Evolutionary conservation across 352 stramenopile genomes (phyloP).

Genomic region (Phytophthora cactorum): DNA sequence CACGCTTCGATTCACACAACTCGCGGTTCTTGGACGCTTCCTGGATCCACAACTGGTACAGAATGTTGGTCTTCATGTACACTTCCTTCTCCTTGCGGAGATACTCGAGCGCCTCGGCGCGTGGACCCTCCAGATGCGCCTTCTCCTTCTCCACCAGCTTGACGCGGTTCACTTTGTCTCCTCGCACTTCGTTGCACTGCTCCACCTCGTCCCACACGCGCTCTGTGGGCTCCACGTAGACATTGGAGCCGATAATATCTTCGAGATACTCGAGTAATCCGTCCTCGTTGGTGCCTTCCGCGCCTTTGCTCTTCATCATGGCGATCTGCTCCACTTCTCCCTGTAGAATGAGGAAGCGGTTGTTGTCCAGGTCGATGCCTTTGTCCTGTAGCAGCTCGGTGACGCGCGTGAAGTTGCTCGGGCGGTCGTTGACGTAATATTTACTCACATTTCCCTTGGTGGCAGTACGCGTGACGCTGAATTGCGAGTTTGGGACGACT

Average conservation of each 20-base stretch:
- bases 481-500: conserved; percentile 90
- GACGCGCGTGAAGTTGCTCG: conserved; percentile 95
- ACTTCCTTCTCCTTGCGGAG: conserved; percentile 96
- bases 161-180: conserved; percentile 97
- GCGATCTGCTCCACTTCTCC: conserved; percentile 97
- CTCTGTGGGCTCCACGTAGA: conserved; percentile 97
- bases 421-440: conserved; percentile 96
- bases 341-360: conserved; percentile 99
- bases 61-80: conserved; percentile 95
- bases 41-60: conserved; percentile 96
- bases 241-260: conserved; percentile 99
- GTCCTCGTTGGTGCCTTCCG: conserved; percentile 93
- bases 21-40: conserved; percentile 81
- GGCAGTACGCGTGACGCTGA: conserved; percentile 94
- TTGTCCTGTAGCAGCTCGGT: conserved; percentile 93
- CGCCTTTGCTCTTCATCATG: conserved; percentile 99
- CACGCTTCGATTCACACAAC: conserved; percentile 65
- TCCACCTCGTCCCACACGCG: conserved; percentile 94
- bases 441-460: conserved; percentile 96
- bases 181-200: conserved; percentile 89
- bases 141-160: conserved; percentile 99
- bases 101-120: conserved; percentile 95
- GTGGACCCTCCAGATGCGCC: conserved; percentile 93
- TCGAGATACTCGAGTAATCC: conserved; percentile 99
- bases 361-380: conserved; percentile 99